Evolutionary conservation across 2,329 filamentous ascomycete species (phyloP).

Genomic region (Penicillium sp.): DNA sequence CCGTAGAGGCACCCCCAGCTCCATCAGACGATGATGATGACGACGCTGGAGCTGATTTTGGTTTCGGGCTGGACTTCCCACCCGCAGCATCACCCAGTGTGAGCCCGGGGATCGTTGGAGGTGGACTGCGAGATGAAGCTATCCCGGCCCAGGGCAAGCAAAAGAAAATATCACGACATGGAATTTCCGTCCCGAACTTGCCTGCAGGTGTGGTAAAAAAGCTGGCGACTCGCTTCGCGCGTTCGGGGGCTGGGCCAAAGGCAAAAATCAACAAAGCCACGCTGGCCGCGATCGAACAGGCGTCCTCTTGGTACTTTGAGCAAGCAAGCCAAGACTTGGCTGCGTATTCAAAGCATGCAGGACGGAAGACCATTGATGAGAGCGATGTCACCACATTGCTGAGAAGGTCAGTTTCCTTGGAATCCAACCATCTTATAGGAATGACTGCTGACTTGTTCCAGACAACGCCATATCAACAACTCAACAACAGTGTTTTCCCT

Average conservation of each 20-base stretch:
- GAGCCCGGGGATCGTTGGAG: slow-evolving; percentile 34
- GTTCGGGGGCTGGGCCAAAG: slow-evolving; percentile 63
- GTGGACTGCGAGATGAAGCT: slow-evolving; percentile 37
- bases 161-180: slow-evolving; percentile 65
- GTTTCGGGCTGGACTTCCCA: slow-evolving; percentile 32
- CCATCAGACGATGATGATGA: slow-evolving; percentile 26
- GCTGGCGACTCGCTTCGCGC: slow-evolving; percentile 63
- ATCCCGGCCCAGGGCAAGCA: slow-evolving; percentile 42
- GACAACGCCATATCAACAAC: slow-evolving; percentile 72
- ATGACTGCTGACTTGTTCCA: slow-evolving; percentile 45
- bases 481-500: slow-evolving; percentile 77
- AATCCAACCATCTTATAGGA: background rate
- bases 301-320: slow-evolving; percentile 89
- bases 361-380: slow-evolving; percentile 81
- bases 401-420: slow-evolving; percentile 63
- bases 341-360: slow-evolving; percentile 76
- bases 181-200: slow-evolving; percentile 72
- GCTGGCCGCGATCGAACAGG: slow-evolving; percentile 70
- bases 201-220: slow-evolving; percentile 71
- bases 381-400: slow-evolving; percentile 78
- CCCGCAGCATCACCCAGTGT: slow-evolving; percentile 31
- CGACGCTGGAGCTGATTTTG: slow-evolving; percentile 30
- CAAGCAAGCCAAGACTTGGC: slow-evolving; percentile 77
- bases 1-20: slow-evolving; percentile 25
- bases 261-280: slow-evolving; percentile 71